These are phyloP conservation scores for Extremus antarcticus DNA, from an alignment of 495 filamentous ascomycete genomes.

Conservation along the genomic window DNA sequence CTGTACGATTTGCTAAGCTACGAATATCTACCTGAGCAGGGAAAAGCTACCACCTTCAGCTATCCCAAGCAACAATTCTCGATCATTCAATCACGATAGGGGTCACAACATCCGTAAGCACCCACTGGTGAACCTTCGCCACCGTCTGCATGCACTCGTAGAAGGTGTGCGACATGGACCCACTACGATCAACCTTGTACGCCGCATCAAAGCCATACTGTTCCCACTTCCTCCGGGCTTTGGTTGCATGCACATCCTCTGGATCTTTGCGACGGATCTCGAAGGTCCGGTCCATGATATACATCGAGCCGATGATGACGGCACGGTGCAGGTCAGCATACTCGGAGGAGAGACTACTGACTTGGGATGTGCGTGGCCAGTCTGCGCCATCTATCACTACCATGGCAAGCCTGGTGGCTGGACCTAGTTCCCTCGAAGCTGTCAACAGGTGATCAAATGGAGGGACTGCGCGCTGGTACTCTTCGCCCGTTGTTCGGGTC, in stretches of 20 bases:
- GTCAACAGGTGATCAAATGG: no score
- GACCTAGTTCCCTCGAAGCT: no score
- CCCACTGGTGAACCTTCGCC: neutral
- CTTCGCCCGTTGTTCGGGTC: no score
- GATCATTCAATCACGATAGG: neutral
- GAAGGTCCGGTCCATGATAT: neutral
- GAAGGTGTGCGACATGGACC: neutral
- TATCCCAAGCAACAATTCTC: neutral
- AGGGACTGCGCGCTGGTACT: no score
- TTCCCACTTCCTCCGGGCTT: neutral
- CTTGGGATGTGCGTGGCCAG: neutral
- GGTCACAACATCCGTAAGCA: neutral
- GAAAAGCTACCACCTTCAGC: neutral
- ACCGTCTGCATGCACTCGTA: neutral
- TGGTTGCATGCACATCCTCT: neutral
- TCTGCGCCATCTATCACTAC: no score
- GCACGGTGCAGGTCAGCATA: neutral
- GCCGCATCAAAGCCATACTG: neutral
- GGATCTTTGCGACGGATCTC: neutral
- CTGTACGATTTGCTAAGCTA: neutral
- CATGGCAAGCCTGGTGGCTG: no score
- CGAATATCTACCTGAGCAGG: neutral
- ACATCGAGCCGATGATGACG: neutral
- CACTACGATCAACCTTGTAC: neutral
- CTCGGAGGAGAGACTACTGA: neutral